A percentile compares a stretch with the other conserved stretches of the same genome.
These are phyloP conservation scores for Asterella californica DNA, from an alignment of 225 moss, liverwort and hornwort species.

Conservation along the genomic window DNA sequence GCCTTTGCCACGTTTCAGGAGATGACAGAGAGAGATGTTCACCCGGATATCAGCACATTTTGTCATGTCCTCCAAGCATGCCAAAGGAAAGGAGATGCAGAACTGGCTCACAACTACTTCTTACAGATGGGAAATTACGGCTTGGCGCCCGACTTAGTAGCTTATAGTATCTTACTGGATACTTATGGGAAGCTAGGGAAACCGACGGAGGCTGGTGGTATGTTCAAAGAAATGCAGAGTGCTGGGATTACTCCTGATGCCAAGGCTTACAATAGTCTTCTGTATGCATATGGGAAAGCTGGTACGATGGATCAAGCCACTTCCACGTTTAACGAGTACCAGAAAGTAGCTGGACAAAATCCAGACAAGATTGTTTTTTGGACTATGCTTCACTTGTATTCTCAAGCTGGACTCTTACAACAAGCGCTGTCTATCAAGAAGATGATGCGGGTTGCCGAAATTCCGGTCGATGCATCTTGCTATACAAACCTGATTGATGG, in stretches of 20 bases:
- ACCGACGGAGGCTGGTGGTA: slow-evolving; percentile 29
- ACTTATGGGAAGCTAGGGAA: slow-evolving; percentile 48
- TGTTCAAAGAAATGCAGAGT: slow-evolving; percentile 47
- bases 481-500: slow-evolving; percentile 44
- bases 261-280: slow-evolving; percentile 42
- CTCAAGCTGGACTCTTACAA: slow-evolving; percentile 31
- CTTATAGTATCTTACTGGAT: slow-evolving; percentile 45
- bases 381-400: slow-evolving; percentile 47
- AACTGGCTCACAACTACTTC: slow-evolving; percentile 30
- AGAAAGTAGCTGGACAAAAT: slow-evolving; percentile 25
- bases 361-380: slow-evolving; percentile 46
- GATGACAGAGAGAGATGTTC: slow-evolving; percentile 39
- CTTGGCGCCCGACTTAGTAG: slow-evolving; percentile 33
- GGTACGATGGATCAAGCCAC: slow-evolving; percentile 46
- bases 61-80: slow-evolving; percentile 44
- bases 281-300: slow-evolving; percentile 40
- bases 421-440: slow-evolving; percentile 45
- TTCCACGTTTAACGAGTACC: slow-evolving; percentile 36
- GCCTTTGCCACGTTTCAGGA: slow-evolving; percentile 43
- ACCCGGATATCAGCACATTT: slow-evolving; percentile 44
- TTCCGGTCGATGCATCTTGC: slow-evolving; percentile 43
- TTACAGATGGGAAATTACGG: slow-evolving; percentile 34
- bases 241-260: slow-evolving; percentile 45
- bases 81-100: slow-evolving; percentile 34
- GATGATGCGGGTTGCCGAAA: slow-evolving; percentile 41